phyloP scores from a whole-genome alignment of 108 stramenopile species.

The Aurantiochytrium sp. region DNA sequence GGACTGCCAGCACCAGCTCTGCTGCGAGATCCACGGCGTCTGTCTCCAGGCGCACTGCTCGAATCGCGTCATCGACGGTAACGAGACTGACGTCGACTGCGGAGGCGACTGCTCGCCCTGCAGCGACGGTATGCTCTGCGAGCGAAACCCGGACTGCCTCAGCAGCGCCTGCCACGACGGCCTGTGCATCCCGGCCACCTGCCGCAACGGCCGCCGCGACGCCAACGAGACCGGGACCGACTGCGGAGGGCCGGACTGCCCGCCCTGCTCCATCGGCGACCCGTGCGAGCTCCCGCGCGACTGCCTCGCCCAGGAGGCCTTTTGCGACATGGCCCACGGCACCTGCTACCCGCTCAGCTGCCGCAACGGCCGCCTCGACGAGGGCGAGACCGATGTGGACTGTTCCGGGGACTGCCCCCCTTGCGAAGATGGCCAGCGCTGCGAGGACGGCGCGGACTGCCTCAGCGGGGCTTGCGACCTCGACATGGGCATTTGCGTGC shows the following conservation, averaged over 20 bases:
- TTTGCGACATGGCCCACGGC: neutral
- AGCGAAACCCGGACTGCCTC: conserved; percentile 21
- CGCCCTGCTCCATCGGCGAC: neutral
- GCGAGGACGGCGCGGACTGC: conserved; percentile 10
- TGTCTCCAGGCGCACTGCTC: neutral
- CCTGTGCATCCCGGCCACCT: conserved; percentile 3
- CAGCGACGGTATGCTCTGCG: neutral
- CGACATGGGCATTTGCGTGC: neutral
- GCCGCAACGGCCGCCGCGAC: conserved; percentile 27
- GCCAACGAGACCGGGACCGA: conserved; percentile 29
- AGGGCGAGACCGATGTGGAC: conserved; percentile 18
- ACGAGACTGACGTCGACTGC: conserved; percentile 35
- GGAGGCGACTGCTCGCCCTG: conserved; percentile 22
- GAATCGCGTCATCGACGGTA: conserved; percentile 17
- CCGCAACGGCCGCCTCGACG: conserved; percentile 30
- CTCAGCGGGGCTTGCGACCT: neutral
- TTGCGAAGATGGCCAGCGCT: neutral
- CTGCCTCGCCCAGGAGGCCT: neutral
- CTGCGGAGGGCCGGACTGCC: conserved; percentile 30
- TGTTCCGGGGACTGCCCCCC: conserved; percentile 19
- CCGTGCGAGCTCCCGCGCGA: neutral
- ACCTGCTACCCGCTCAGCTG: conserved; percentile 2
- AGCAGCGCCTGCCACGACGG: neutral
- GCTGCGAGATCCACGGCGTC: neutral
- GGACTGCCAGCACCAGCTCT: neutral